Percentiles rank a stretch among this genome's conserved stretches.
These are phyloP conservation scores for Malassezia dermatis DNA, from an alignment of 1,284 basidiomycete species.

Conservation along the genomic window DNA sequence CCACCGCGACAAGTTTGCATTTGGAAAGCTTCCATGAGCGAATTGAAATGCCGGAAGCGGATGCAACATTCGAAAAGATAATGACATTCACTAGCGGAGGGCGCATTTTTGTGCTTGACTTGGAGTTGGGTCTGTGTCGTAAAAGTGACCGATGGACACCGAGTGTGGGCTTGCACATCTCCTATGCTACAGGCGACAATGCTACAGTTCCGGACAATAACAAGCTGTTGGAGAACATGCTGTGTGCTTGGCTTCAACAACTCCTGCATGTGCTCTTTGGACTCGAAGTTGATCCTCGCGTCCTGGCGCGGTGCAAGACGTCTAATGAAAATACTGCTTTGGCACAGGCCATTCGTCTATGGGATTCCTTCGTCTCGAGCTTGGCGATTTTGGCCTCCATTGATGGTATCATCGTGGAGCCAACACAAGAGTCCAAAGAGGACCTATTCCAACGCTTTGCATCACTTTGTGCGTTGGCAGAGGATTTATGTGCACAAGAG, in stretches of 20 bases:
- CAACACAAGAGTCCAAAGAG: neutral
- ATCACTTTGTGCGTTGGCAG: neutral
- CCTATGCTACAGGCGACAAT: conserved; percentile 6
- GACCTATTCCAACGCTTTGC: conserved; percentile 9
- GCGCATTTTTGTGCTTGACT: conserved; percentile 15
- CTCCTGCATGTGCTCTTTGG: conserved; percentile 10
- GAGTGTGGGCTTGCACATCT: conserved; percentile 7
- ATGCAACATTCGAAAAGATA: neutral
- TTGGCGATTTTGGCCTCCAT: conserved; percentile 6
- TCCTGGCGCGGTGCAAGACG: neutral
- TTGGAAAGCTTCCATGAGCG: conserved; percentile 15
- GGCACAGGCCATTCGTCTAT: neutral
- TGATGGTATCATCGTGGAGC: conserved; percentile 3
- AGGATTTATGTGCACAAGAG: neutral
- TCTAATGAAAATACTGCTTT: conserved; percentile 1
- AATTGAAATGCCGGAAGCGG: conserved; percentile 2
- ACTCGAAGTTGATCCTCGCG: neutral
- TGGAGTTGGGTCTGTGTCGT: conserved; percentile 9
- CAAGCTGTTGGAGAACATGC: neutral
- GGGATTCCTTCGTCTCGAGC: neutral
- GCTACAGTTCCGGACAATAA: neutral
- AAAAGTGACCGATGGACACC: neutral
- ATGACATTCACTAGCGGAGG: conserved; percentile 16
- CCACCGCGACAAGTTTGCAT: neutral
- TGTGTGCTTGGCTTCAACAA: conserved; percentile 5